Conservation (phyloP, 495 filamentous ascomycete species). For the Penicillium turbatum region DNA sequence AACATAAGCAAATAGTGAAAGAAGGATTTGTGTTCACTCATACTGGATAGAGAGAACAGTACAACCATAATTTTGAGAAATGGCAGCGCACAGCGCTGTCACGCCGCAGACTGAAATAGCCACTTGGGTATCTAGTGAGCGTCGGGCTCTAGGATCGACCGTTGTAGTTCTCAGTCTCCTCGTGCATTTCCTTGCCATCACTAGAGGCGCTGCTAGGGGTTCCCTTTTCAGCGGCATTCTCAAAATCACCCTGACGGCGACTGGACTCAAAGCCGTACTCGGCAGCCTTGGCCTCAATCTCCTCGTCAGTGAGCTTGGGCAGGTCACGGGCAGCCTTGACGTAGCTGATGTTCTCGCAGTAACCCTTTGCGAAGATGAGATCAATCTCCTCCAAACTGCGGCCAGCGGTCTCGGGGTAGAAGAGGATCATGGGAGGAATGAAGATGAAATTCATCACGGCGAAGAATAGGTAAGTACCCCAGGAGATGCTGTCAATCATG, state of each 20-base stretch:
- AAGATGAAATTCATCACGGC: slow-evolving; percentile 65
- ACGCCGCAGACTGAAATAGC: neutral
- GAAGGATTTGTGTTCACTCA: slow-evolving; percentile 8
- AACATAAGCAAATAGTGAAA: neutral
- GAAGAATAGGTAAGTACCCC: slow-evolving; percentile 80
- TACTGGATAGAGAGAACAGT: slow-evolving; percentile 2
- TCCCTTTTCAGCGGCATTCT: slow-evolving; percentile 36
- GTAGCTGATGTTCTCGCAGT: slow-evolving; percentile 68
- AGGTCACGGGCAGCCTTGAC: slow-evolving; percentile 67
- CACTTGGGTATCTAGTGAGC: neutral
- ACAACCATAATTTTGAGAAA: slow-evolving; percentile 5
- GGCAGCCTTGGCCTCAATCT: slow-evolving; percentile 59
- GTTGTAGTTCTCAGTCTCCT: slow-evolving; percentile 1
- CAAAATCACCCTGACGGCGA: slow-evolving; percentile 20
- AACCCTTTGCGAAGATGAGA: slow-evolving; percentile 75
- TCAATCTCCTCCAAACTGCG: slow-evolving; percentile 78
- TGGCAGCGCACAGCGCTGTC: slow-evolving; percentile 21
- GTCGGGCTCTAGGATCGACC: neutral
- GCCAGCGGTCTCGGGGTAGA: slow-evolving; percentile 68
- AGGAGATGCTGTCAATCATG: slow-evolving; percentile 62
- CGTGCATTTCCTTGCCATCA: slow-evolving; percentile 1
- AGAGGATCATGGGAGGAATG: slow-evolving; percentile 70
- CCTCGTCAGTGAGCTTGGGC: slow-evolving; percentile 57
- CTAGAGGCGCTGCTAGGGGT: slow-evolving; percentile 7
- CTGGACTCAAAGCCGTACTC: slow-evolving; percentile 53